These are phyloP conservation scores for Candida xiaguanensis DNA, from an alignment of 805 yeast genomes.

Conservation along the genomic window DNA sequence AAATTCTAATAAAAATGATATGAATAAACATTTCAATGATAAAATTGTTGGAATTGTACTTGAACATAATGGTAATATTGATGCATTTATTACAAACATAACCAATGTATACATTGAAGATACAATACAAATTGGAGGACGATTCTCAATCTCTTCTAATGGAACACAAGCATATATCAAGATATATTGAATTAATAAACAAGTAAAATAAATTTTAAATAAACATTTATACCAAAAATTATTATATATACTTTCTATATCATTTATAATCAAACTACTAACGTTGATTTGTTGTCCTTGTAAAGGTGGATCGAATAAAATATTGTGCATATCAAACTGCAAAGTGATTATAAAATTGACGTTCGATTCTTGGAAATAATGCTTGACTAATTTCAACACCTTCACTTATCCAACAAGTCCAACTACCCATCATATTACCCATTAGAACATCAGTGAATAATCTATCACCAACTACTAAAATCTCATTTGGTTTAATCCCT, in stretches of 20 bases:
- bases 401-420: slow-evolving; percentile 76
- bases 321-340: slow-evolving; percentile 16
- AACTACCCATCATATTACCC: slow-evolving; percentile 92
- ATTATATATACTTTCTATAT: slow-evolving; percentile 15
- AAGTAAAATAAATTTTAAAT: slow-evolving; percentile 17
- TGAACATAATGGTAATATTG: slow-evolving; percentile 20
- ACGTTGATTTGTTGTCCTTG: slow-evolving; percentile 12
- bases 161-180: slow-evolving; percentile 29
- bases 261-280: slow-evolving; percentile 10
- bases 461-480: slow-evolving; percentile 88
- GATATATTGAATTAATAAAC: slow-evolving; percentile 27
- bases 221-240: slow-evolving; percentile 10
- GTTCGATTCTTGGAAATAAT: slow-evolving; percentile 51
- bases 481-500: slow-evolving; percentile 53
- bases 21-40: slow-evolving; percentile 15
- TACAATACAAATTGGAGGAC: slow-evolving; percentile 25
- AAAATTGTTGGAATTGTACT: slow-evolving; percentile 15
- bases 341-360: slow-evolving; percentile 28
- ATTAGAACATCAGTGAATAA: slow-evolving; percentile 86
- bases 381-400: slow-evolving; percentile 64
- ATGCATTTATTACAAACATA: slow-evolving; percentile 20
- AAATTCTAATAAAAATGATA: slow-evolving; percentile 17
- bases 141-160: slow-evolving; percentile 27
- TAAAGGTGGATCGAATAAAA: slow-evolving; percentile 16
- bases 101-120: slow-evolving; percentile 18